Base-by-base conservation (phyloP, 257 asterid genomes). In the Nicotiana otophora region DNA sequence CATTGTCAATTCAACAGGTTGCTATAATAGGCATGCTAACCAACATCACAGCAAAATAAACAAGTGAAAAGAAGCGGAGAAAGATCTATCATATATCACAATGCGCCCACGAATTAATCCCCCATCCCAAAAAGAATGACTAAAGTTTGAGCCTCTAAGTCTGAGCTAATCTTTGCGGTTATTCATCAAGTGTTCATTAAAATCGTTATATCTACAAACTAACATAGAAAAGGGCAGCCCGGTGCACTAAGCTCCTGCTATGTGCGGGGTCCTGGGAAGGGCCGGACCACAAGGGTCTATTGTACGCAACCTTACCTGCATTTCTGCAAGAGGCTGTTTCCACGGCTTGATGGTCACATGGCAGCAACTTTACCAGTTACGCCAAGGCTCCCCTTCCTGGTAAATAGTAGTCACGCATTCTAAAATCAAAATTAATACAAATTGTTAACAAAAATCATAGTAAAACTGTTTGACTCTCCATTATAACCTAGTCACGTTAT, bases 381-480 rank as follows among this genome's bases (percentile, higher is more conserved):
- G 30, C 30, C 30, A 28, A 0, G 30, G 30, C 30, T 28, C 30
- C 30, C 2, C 30, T 28, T 20, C 11, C n/a, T 20, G 20, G 70
- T 64, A 12, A 11, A 17, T 20, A 70, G n/a, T 64, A 28, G 12
- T 70, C 34, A 6, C 60, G 42, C 60, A 42, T 70, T 70, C 58
- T 70, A 70, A 70, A 70, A 70, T 70, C 77, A n/a, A 36, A 39
- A 69, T 10, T 5, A n/a, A 42, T 70, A 70, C 78, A 70, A 39
- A 39, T 70, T 70, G 78, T 42, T 20, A 42, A 70, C 4, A 57
- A 70, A 33, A 70, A 70, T 70, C 78, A 70, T 34, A 34, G 20
- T 68, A 11, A 12, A 70, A 42, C 11, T 70, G 6, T 36, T 70
- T 5, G 58, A 39, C 57, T n/a, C 34, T 1, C n/a, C 78, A 70